Evolutionary conservation across 139 green algal genomes (phyloP).

Genomic region (Chlamydomonas schloesseri): DNA sequence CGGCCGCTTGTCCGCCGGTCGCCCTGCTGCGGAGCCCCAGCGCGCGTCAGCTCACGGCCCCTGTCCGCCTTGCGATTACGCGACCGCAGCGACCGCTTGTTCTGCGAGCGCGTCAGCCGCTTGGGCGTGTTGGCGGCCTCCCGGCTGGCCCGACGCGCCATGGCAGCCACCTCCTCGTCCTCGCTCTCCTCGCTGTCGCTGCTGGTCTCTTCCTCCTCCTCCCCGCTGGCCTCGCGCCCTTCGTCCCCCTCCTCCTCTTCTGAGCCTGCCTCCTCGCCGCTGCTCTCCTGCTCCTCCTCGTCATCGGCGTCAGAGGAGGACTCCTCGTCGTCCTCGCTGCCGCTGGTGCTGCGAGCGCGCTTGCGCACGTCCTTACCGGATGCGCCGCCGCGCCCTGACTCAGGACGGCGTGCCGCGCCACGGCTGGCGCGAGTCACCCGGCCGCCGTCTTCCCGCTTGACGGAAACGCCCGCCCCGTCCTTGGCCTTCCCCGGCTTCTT

Average conservation of each 20-base stretch:
- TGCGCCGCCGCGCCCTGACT: background rate
- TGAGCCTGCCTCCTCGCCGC: slow-evolving; percentile 7
- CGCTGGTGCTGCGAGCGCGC: background rate
- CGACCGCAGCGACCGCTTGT: too few relatives aligned
- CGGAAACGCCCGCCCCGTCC: background rate
- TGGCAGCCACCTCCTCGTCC: too few relatives aligned
- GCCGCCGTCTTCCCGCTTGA: background rate
- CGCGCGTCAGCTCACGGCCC: too few relatives aligned
- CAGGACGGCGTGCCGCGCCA: background rate
- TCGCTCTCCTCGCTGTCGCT: too few relatives aligned
- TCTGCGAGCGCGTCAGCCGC: too few relatives aligned
- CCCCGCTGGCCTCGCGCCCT: background rate
- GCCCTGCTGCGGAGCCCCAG: background rate
- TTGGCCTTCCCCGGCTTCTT: slow-evolving; percentile 38
- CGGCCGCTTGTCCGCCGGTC: slow-evolving; percentile 24
- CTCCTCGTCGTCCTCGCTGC: background rate
- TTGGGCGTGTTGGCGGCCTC: too few relatives aligned
- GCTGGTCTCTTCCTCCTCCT: background rate
- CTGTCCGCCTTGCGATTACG: too few relatives aligned
- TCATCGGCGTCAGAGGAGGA: background rate
- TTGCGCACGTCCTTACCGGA: background rate
- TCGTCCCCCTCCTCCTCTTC: background rate
- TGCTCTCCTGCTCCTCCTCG: slow-evolving; percentile 2
- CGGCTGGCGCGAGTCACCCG: background rate
- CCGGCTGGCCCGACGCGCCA: too few relatives aligned